Evolutionary conservation across 345 rosid species (phyloP), one percentile per base, ranked within the genome.

Genomic region (Stellera chamaejasme): DNA sequence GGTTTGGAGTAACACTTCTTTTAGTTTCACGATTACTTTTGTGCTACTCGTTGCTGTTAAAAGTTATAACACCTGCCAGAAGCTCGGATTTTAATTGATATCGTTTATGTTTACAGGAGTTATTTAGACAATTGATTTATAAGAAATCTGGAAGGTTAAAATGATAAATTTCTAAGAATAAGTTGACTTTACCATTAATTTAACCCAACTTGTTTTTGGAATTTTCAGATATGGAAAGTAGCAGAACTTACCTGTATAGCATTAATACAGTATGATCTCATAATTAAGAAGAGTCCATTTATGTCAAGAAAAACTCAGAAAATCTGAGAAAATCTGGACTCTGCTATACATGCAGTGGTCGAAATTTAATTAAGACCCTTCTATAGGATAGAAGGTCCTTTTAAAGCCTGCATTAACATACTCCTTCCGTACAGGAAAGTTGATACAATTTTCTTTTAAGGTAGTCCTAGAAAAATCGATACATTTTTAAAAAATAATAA

Each of bases 241-340:
- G 60, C 54, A 25, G 27, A 51, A 69, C 69, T 52, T 65, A 46
- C 54, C 39, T 3, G 23, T 43, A 16, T 62, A 28, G 14, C 45
- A 11, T 61, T 45, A 4, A 32, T 52, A 13, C 11, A 50, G 43
- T 48, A 45, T 55, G 71, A 59, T 52, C 32, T 13, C 48, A 71
- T 58, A 63, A 68, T 69, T 61, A 57, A 67, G 63, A 64, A 52
- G 27, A 58, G 56, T 36, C n/a, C 36, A 23, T 36, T 55, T 2
- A 13, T 61, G 62, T 56, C 45, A 11, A 54, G n/a, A 53, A 47
- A 67, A 61, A 54, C 46, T 50, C 59, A 11, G 61, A 63, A 59
- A 64, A 66, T 60, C 23, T 59, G 53, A 49, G 55, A 56, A 52
- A 58, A 32, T 32, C 9, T 32, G 39, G 39, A 32, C 13, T 10